Conservation (phyloP, 495 filamentous ascomycete genomes). For the Monascus purpureus region DNA sequence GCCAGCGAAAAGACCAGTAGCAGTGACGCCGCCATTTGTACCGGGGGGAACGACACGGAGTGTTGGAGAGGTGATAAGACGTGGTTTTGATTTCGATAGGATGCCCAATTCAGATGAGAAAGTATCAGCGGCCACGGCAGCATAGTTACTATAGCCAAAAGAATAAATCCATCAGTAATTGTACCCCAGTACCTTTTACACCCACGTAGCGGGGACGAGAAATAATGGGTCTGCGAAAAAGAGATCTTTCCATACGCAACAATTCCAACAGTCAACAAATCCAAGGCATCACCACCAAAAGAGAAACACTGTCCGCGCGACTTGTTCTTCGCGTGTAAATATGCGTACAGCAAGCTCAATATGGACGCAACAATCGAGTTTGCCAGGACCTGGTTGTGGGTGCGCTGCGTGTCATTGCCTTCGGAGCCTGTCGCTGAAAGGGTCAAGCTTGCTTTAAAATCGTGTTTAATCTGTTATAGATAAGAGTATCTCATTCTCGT, state of each 20-base stretch:
- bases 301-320: constrained; percentile 19
- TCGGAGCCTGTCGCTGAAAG: constrained; percentile 54
- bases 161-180: background rate
- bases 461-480: constrained; percentile 56
- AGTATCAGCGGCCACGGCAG: constrained; percentile 81
- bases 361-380: constrained; percentile 71
- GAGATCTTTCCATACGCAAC: constrained; percentile 28
- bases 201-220: too few relatives aligned
- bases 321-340: constrained; percentile 31
- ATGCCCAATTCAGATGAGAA: constrained; percentile 95
- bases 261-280: constrained; percentile 43
- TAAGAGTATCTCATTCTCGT: constrained; percentile 4
- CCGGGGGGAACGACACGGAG: constrained; percentile 68
- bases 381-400: constrained; percentile 78
- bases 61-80: constrained; percentile 73
- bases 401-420: constrained; percentile 70
- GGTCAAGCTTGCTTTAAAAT: constrained; percentile 70
- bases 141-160: constrained; percentile 50
- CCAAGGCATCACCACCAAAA: constrained; percentile 19
- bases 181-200: too few relatives aligned
- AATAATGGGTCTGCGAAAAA: background rate
- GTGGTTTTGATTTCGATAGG: constrained; percentile 56
- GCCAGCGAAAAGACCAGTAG: constrained; percentile 58
- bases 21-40: constrained; percentile 84
- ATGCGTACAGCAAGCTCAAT: constrained; percentile 56